Base-by-base conservation (phyloP, 495 filamentous ascomycete genomes). In the Haplographium delicatum region DNA sequence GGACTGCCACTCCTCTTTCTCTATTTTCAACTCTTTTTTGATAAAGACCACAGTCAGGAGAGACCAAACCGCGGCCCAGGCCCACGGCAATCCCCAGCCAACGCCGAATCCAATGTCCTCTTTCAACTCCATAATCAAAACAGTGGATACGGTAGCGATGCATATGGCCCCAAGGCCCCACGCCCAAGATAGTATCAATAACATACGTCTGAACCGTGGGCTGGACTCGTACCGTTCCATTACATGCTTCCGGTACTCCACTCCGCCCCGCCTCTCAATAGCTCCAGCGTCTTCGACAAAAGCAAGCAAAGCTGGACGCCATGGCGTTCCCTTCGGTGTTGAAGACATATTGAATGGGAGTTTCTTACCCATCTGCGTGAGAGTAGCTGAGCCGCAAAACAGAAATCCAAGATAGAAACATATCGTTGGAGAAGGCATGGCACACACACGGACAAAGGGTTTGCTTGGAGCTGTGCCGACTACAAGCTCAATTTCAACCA, bases 391-490 rank as follows among this genome's bases (percentile, higher is more conserved):
- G 10, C 18, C 15, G 26, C 20, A 27, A 40, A 52, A 59, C 15
- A 56, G 43, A 44, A 56, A 59, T 8, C 51, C 57, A 23, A 53
- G 15, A n/a, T 56, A 56, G 37, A 56, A 59, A 44, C 48, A 59
- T 25, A 59, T 48, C 10, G 57, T 56, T 40, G 57, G 52, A 4
- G 52, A 56, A 18, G 57, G 42, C 44, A 59, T 59, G 1, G 43
- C 57, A 18, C 47, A 54, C 16, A 59, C 37, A 11, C 52, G 47
- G 13, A 55, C 41, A 4, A 48, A 27, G 4, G 51, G 56, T 18
- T 54, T 50, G 18, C 43, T n/a, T 5, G 46, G 56, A 11, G 39
- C 37, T 9, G 56, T 54, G 3, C 35, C 51, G 22, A 23, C 41
- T 16, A 51, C 47, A 23, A 51, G 50, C 20, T 59, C 46, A 19